Evolutionary conservation across 2,329 filamentous ascomycete species (phyloP), one percentile per base, ranked within the genome.

Genomic region (Trichoderma atrobrunneum): DNA sequence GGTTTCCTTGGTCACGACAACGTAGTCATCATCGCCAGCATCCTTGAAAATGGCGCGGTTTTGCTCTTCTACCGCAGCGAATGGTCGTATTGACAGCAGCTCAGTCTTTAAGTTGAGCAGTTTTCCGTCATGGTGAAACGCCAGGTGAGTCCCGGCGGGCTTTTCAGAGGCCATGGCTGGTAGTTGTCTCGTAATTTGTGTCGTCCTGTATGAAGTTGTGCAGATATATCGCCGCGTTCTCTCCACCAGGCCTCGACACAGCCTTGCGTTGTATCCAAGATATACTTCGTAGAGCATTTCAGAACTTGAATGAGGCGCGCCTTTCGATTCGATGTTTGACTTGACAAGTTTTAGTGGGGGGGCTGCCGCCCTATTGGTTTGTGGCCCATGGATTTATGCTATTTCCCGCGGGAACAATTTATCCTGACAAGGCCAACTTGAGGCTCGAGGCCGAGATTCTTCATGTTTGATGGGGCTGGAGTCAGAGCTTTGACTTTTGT

Each of bases 1-100:
- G n/a, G 92, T 93, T 61, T 87, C 81, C 2, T 87, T 83, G 0
- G 89, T 91, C 7, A 89, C 84, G 24, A 93, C 79, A n/a, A 89
- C 86, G 76, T 86, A 85, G 75, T 88, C 85, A 2, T 85, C 79
- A 6, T 86, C 83, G 10, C 78, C 78, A 5, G 82, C 85, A 14
- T 86, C 81, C 77, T 92, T 92, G 83, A 90, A 90, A 11, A 92
- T 85, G 7, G 81, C 77, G 66, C 82, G 85, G 71, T 88, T 87
- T 36, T 82, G 79, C 39, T 86, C 82, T 3, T 87, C 83, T 1
- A 92, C 84, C 2, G 81, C 78, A 0, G 82, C 76, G 73, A 90
- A 85, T 0, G 87, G 82, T 1, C 81, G 80, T 39, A 90, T 79
- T 7, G 85, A 84, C 5, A 82, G 81, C 28, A 90, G 79, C 2